Evolutionary conservation across 352 stramenopile genomes (phyloP), one percentile per base, ranked within the genome.

Genomic region (Phytophthora crassamura): DNA sequence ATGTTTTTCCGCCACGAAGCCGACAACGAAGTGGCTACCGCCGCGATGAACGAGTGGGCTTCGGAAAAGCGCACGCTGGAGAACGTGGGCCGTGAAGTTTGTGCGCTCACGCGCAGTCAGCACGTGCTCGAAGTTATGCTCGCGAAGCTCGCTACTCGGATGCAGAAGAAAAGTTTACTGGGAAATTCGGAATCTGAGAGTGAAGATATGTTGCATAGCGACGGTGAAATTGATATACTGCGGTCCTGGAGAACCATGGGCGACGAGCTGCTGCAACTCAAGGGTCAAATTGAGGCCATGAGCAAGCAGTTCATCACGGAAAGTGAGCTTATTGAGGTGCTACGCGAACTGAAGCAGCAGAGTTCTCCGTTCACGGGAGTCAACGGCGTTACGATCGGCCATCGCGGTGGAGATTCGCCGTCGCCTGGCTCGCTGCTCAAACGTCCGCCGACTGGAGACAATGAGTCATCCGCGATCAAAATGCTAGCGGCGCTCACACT

Each of bases 251-350:
- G 30, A 51, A 54, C 35, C 9, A 32, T 84, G 12, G 54, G 51
- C 16, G 67, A 83, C 11, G 78, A 89, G 40, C 45, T 90, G 8
- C 51, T 71, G 5, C 40, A 69, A 1, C 45, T 92, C 3, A 72
- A 72, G 20, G 61, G 54, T 3, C 69, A 87, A 22, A 56, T 89
- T 5, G 49, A 73, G 14, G 38, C 52, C 8, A 82, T 86, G 72
- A 74, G 60, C 12, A 75, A 68, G 39, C 68, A 84, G 14, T 88
- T 84, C 59, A 66, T 85, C 14, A 84, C 79, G 9, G 80, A 90
- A 43, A 71, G 76, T 3, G 55, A 61, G 2, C 64, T 89, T 4
- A 52, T 46, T 0, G 76, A 89, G 11, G 32, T 88, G 4, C 33
- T 75, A 3, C 41, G 56, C n/a, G 76, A 89, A 9, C 50, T 90